Percentiles rank a stretch among this genome's conserved stretches.
These are phyloP conservation scores for Colletotrichum filicis DNA, from an alignment of 2,329 filamentous ascomycete species.

Conservation along the genomic window DNA sequence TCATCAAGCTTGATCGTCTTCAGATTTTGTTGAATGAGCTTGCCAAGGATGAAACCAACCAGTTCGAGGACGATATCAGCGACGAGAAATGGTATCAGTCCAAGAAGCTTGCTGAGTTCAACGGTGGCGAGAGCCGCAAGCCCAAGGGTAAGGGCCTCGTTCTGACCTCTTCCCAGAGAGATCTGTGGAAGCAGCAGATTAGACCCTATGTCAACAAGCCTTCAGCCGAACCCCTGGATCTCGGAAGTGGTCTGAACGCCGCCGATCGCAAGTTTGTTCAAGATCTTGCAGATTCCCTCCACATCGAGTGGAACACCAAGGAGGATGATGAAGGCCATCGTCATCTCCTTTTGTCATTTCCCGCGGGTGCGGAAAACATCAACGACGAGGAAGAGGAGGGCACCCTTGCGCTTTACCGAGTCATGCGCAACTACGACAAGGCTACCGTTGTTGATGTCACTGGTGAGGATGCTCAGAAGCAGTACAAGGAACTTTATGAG, in stretches of 20 bases:
- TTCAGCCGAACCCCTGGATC: conserved; percentile 72
- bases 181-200: conserved; percentile 82
- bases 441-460: conserved; percentile 86
- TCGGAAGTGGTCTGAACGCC: conserved; percentile 79
- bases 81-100: conserved; percentile 93
- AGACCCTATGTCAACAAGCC: conserved; percentile 84
- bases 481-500: conserved; percentile 87
- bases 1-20: conserved; percentile 87
- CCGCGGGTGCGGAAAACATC: conserved; percentile 68
- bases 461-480: conserved; percentile 80
- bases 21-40: conserved; percentile 83
- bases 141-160: conserved; percentile 70
- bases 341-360: conserved; percentile 62
- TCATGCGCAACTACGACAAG: conserved; percentile 91
- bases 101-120: conserved; percentile 78
- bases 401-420: conserved; percentile 83
- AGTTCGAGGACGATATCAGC: conserved; percentile 90
- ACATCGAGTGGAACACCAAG: conserved; percentile 67
- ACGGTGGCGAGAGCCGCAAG: conserved; percentile 65
- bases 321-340: conserved; percentile 67
- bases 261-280: conserved; percentile 94
- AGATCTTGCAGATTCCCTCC: conserved; percentile 76
- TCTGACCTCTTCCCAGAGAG: conserved; percentile 83
- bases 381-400: conserved; percentile 85
- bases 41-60: conserved; percentile 88